Percentiles rank a stretch among this genome's conserved stretches.
Evolutionary conservation across 805 yeast species (phyloP).

Genomic region (Schwanniomyces vanrijiae): DNA sequence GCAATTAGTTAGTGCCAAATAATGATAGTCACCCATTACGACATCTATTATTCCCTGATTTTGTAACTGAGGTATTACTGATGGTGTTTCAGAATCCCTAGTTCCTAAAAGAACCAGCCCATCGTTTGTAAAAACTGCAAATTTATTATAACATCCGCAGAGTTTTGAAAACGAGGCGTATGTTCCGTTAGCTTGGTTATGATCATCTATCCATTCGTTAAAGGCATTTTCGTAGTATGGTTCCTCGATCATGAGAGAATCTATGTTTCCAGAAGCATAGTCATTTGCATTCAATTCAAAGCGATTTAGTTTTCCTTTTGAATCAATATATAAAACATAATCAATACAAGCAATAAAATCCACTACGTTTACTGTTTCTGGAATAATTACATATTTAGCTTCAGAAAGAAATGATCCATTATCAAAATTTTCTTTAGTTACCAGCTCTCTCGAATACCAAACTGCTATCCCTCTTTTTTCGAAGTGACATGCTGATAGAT

Average conservation of each 20-base stretch:
- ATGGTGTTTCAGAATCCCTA: conserved; percentile 23
- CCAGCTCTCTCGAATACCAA: conserved; percentile 46
- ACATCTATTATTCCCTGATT: conserved; percentile 51
- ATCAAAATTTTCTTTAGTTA: conserved; percentile 18
- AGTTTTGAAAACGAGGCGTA: conserved; percentile 46
- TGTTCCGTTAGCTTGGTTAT: conserved; percentile 14
- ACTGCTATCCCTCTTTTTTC: conserved; percentile 53
- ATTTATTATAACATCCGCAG: conserved; percentile 52
- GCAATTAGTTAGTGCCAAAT: conserved; percentile 54
- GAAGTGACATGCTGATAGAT: conserved; percentile 50
- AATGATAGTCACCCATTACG: conserved; percentile 73
- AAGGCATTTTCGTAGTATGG: conserved; percentile 19
- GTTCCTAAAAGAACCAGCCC: conserved; percentile 47
- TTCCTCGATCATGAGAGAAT: conserved; percentile 5
- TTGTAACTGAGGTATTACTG: conserved; percentile 42
- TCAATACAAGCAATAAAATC: conserved; percentile 61
- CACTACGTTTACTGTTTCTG: conserved; percentile 40
- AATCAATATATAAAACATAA: conserved; percentile 49
- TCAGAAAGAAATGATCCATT: conserved; percentile 12
- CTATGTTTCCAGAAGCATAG: conserved; percentile 10
- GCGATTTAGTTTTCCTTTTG: conserved; percentile 40
- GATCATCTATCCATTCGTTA: conserved; percentile 26
- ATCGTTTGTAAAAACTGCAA: conserved; percentile 56
- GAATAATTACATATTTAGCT: conserved; percentile 44
- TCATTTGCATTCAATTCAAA: conserved; percentile 26